Conservation (phyloP, 2,329 filamentous ascomycete species). For the Colletotrichum horii region DNA sequence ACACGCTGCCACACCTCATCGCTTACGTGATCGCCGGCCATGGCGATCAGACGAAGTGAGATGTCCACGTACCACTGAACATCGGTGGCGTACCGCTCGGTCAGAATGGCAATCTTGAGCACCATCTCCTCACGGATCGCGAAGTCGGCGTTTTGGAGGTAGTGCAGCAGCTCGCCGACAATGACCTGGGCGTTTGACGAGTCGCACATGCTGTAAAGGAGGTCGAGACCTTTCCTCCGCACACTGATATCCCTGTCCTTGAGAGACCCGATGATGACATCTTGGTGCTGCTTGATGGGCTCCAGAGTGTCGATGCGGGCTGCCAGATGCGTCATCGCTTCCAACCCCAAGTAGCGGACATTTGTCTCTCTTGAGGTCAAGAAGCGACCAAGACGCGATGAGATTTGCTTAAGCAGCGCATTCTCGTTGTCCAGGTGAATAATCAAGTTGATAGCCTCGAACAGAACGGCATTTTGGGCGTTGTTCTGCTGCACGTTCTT, state of each 20-base stretch:
- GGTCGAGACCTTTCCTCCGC: conserved; percentile 89
- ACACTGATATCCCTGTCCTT: conserved; percentile 98
- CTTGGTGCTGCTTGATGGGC: conserved; percentile 97
- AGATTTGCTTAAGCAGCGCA: conserved; percentile 95
- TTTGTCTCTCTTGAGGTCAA: conserved; percentile 98
- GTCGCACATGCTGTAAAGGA: conserved; percentile 99
- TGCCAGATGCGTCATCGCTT: conserved; percentile 98
- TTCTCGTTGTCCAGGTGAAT: conserved; percentile 97
- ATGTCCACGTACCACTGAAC: conserved; percentile 99
- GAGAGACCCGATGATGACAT: conserved; percentile 91
- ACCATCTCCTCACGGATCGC: conserved; percentile 99
- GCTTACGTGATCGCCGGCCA: conserved; percentile 97
- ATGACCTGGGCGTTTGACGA: conserved; percentile 92
- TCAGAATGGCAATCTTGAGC: conserved; percentile 96
- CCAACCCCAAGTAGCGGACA: conserved; percentile 91
- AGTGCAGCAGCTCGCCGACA: conserved; percentile 90
- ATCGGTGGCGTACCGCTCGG: conserved; percentile 97
- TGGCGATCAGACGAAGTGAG: conserved; percentile 88
- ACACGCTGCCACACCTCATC: conserved; percentile 99
- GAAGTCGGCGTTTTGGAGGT: conserved; percentile 95
- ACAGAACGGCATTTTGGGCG: conserved; percentile 95
- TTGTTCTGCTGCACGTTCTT: conserved; percentile 99
- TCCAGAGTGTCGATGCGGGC: conserved; percentile 92
- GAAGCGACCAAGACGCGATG: conserved; percentile 87
- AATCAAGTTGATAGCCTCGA: conserved; percentile 97